phyloP scores from a whole-genome alignment of 345 rosid species.

The Eucalyptus erythrocorys region DNA sequence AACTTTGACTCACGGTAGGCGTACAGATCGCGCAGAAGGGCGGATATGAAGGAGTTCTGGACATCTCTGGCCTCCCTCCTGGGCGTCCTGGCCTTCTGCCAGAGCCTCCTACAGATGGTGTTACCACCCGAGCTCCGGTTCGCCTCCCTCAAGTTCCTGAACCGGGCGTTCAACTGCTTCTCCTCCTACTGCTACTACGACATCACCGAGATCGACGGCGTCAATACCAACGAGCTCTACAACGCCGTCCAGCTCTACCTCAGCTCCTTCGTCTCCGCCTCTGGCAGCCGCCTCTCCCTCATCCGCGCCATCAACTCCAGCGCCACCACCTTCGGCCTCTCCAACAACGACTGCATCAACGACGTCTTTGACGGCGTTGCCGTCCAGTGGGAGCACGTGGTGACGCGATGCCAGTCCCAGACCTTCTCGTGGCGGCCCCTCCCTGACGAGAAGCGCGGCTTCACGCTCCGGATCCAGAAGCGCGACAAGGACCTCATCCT shows the following conservation, averaged over 20 bases:
- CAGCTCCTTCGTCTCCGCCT: conserved; percentile 43
- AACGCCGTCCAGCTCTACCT: conserved; percentile 90
- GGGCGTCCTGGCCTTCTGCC: neutral
- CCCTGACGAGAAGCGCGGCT: conserved; percentile 91
- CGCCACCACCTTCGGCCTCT: neutral
- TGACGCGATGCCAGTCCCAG: conserved; percentile 61
- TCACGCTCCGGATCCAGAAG: conserved; percentile 65
- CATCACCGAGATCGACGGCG: conserved; percentile 86
- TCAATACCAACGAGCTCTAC: conserved; percentile 95
- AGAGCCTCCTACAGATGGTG: neutral
- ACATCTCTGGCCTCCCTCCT: conserved; percentile 1
- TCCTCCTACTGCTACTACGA: conserved; percentile 41
- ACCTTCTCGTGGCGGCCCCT: conserved; percentile 73
- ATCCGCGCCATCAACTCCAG: conserved; percentile 72
- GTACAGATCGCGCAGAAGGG: too few species aligned
- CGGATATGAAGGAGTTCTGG: neutral
- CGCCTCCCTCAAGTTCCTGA: neutral
- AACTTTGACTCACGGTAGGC: too few species aligned
- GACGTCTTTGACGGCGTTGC: conserved; percentile 50
- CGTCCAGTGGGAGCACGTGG: conserved; percentile 85
- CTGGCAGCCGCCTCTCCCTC: conserved; percentile 69
- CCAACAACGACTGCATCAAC: conserved; percentile 15
- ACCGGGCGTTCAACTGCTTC: neutral
- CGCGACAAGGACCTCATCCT: conserved; percentile 49
- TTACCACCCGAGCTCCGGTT: neutral